Percentiles rank a stretch among this genome's conserved stretches.
Conservation (phyloP, 768 basidiomycete genomes). For the Trametes gibbosa region DNA sequence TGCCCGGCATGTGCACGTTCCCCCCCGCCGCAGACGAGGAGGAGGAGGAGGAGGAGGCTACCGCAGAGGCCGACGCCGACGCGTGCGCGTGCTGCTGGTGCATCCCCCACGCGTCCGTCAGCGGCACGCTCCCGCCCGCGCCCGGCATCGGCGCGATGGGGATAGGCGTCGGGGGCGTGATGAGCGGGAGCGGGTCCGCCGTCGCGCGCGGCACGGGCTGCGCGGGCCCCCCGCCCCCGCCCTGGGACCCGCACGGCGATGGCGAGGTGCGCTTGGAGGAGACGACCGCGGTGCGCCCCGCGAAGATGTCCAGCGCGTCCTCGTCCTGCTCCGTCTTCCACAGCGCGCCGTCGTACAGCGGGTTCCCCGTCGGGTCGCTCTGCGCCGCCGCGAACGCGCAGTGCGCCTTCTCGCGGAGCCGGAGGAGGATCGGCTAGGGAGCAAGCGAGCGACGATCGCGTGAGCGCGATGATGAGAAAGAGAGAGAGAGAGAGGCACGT, state of each 20-base stretch:
- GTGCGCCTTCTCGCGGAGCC: conserved; percentile 66
- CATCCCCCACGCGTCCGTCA: conserved; percentile 8
- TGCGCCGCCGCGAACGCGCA: conserved; percentile 45
- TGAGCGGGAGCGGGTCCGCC: conserved; percentile 4
- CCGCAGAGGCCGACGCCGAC: background rate
- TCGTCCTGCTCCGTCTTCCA: conserved; percentile 57
- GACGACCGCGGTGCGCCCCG: conserved; percentile 63
- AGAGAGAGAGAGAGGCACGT: conserved; percentile 1
- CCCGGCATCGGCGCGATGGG: conserved; percentile 6
- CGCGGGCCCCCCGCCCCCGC: background rate
- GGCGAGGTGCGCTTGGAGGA: conserved; percentile 40
- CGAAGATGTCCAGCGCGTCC: conserved; percentile 69
- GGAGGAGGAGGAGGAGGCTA: background rate
- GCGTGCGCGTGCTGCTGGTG: background rate
- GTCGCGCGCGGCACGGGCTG: background rate
- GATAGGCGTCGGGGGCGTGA: conserved; percentile 12
- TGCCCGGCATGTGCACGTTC: background rate
- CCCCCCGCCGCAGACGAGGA: background rate
- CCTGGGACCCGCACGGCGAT: conserved; percentile 1
- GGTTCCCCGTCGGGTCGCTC: conserved; percentile 31
- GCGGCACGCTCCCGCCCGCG: background rate
- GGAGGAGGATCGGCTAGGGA: conserved; percentile 54
- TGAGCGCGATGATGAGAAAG: background rate
- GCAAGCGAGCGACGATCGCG: background rate
- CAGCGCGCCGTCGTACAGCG: conserved; percentile 36